These are phyloP conservation scores for Puya raimondii DNA, from an alignment of 176 grass and related monocot genomes.

Conservation along the genomic window DNA sequence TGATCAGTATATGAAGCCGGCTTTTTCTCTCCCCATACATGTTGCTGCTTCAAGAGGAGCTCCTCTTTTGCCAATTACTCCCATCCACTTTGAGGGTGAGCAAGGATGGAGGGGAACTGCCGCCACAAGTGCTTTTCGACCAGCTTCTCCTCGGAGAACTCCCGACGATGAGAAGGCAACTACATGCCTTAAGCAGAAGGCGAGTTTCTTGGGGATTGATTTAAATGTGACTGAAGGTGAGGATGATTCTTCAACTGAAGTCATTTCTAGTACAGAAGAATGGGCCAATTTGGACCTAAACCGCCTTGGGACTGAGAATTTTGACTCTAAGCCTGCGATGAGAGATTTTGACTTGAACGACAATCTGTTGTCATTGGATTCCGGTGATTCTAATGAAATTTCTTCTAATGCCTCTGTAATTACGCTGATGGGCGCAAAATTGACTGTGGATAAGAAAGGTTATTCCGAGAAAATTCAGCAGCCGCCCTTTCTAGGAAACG, in stretches of 20 bases:
- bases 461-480: neutral
- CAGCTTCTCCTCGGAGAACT: constrained; percentile 20
- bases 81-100: constrained; percentile 28
- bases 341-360: constrained; percentile 43
- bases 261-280: constrained; percentile 17
- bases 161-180: constrained; percentile 1
- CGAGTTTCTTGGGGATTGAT: constrained; percentile 28
- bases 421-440: neutral
- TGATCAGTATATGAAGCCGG: neutral
- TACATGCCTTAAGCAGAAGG: constrained; percentile 13
- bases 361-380: constrained; percentile 6
- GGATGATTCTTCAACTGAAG: constrained; percentile 27
- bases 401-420: neutral
- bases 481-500: neutral
- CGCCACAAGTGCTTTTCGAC: constrained; percentile 34
- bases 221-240: constrained; percentile 23
- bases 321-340: constrained; percentile 1
- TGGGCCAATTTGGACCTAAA: constrained; percentile 28
- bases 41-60: constrained; percentile 30
- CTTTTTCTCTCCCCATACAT: constrained; percentile 11
- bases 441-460: neutral
- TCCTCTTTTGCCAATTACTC: constrained; percentile 14
- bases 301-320: constrained; percentile 16
- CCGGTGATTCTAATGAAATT: neutral
- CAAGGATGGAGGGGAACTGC: constrained; percentile 35